phyloP scores from a whole-genome alignment of 2,329 filamentous ascomycete species.

The Helotiales sp. region DNA sequence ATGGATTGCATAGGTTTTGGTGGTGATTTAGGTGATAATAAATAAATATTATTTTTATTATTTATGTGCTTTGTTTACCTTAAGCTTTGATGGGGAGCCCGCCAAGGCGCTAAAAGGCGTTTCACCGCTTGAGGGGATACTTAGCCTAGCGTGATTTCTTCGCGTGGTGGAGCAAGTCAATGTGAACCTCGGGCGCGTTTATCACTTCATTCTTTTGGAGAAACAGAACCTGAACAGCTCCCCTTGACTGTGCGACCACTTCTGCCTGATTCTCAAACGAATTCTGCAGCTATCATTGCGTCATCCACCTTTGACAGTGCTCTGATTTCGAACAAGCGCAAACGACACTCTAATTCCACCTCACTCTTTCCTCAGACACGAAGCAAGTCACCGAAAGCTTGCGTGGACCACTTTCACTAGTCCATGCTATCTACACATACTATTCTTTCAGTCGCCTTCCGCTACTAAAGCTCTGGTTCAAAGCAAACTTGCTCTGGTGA shows the following conservation, averaged over 20 bases:
- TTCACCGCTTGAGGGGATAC: too few relatives aligned
- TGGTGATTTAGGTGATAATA: too few relatives aligned
- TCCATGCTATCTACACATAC: too few relatives aligned
- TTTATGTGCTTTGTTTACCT: too few relatives aligned
- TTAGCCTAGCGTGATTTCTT: constrained; percentile 4
- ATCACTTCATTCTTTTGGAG: not conserved
- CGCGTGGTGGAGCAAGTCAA: not conserved
- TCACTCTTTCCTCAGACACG: not conserved
- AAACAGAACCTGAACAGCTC: not conserved
- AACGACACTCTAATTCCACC: not conserved
- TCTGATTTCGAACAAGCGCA: not conserved
- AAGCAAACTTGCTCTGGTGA: too few relatives aligned
- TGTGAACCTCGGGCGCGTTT: not conserved
- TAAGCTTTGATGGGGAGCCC: too few relatives aligned
- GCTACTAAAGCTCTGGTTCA: not conserved
- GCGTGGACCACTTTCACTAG: not conserved
- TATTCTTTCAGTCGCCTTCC: not conserved
- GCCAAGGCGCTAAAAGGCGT: too few relatives aligned
- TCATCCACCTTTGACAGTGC: not conserved
- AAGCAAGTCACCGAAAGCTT: not conserved
- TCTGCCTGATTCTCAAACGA: not conserved
- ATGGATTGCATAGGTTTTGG: too few relatives aligned
- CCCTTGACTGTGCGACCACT: not conserved
- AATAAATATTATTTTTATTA: too few relatives aligned
- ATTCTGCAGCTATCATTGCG: not conserved